Evolutionary conservation across 2,329 filamentous ascomycete species (phyloP), one percentile per base, ranked within the genome.

Genomic region (Fusarium subtropicale): DNA sequence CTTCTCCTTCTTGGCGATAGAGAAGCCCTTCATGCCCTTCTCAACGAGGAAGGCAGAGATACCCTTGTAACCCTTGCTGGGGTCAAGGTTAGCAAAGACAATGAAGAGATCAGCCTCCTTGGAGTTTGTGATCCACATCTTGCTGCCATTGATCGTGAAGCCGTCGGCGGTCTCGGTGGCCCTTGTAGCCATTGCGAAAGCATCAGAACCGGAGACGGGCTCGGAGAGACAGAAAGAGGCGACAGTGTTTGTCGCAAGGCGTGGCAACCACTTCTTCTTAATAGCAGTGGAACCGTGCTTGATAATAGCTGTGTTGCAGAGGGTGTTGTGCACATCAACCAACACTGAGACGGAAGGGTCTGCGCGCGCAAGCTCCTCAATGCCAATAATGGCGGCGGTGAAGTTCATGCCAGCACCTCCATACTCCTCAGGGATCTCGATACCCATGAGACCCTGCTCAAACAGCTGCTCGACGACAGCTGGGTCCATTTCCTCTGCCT

Each of bases 101-200:
- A 99, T 95, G 84, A 97, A 99, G 84, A 98, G 91, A 64, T 90
- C 90, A 22, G 96, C 92, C 83, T 99, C 96, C 84, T 95, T 90
- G 52, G 92, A 91, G 86, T 99, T 99, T 69, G 96, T 99, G 82
- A 99, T 99, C 96, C 96, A 99, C 96, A 99, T 99, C 88, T 99
- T 99, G 80, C 89, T 90, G 51, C 96, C 96, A 65, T 89, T 92
- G 80, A 99, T 92, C 81, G 87, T 90, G 84, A 95, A 99, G 34
- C 95, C 94, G 69, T 90, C 87, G 24, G 89, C 86, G 1, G 93
- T 96, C 85, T 94, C 92, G 60, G 88, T 90, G 44, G 96, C 96
- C 80, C 93, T 94, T 60, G 96, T 98, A 72, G 93, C 91, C 69
- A 99, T 86, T 2, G 97, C 97, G 77, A 99, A 99, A 41, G 96